Conservation (phyloP, 192 early-diverging fungal species). For the Coemansia sp. region DNA sequence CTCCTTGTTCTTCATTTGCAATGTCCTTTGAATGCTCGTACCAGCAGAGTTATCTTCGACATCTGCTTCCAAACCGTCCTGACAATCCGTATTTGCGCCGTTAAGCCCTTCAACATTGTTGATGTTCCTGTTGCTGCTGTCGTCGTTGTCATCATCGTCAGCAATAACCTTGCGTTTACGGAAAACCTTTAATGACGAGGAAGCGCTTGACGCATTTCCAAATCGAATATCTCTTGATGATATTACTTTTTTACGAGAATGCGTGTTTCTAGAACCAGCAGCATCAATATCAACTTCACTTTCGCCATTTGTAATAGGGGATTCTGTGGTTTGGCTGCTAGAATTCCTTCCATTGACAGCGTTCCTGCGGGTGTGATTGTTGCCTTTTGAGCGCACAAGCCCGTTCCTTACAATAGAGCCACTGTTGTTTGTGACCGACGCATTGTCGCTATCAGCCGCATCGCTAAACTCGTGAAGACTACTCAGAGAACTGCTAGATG, state of each 20-base stretch:
- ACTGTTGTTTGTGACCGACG: constrained; percentile 1
- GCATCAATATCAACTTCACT: constrained; percentile 45
- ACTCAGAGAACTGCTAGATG: constrained; percentile 46
- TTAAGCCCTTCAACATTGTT: neutral
- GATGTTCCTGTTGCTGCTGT: neutral
- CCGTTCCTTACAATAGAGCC: constrained; percentile 43
- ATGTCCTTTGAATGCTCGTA: neutral
- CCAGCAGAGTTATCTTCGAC: constrained; percentile 11
- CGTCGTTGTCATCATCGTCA: constrained; percentile 39
- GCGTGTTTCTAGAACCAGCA: constrained; percentile 8
- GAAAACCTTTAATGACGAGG: constrained; percentile 12
- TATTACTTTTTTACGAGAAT: neutral
- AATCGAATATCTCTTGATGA: neutral
- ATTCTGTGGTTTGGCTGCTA: neutral
- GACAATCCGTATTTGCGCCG: neutral
- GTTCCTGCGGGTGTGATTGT: neutral
- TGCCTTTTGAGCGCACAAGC: neutral
- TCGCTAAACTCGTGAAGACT: constrained; percentile 54
- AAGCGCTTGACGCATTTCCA: constrained; percentile 10
- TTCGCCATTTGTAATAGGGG: constrained; percentile 16
- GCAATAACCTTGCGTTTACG: constrained; percentile 36
- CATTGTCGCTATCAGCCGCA: constrained; percentile 8
- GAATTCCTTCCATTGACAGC: neutral
- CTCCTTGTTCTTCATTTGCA: neutral
- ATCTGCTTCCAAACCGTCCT: constrained; percentile 11